Evolutionary conservation across 306 rosid genomes (phyloP).

Genomic region (Ormosia emarginata): DNA sequence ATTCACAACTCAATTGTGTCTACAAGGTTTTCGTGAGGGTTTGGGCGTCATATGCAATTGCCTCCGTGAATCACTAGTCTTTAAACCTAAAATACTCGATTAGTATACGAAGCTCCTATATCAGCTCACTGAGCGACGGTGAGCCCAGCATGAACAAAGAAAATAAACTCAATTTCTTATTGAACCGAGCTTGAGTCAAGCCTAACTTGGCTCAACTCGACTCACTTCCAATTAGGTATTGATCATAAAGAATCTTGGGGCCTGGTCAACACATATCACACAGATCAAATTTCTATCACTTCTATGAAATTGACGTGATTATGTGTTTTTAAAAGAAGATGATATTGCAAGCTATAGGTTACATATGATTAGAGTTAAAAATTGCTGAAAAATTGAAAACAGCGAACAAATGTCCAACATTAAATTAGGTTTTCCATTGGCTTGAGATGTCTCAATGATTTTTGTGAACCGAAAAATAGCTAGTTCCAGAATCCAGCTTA

Average conservation of each 20-base stretch:
- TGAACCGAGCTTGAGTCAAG: too few relatives aligned
- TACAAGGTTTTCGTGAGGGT: too few relatives aligned
- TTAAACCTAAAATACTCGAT: too few relatives aligned
- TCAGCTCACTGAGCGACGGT: too few relatives aligned
- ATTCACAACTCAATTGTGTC: too few relatives aligned
- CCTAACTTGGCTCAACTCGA: too few relatives aligned
- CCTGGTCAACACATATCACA: background rate
- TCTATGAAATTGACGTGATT: background rate
- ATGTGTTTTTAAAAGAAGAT: background rate
- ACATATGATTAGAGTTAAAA: background rate
- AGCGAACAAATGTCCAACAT: conserved; percentile 9
- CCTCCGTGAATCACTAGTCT: too few relatives aligned
- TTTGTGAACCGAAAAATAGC: background rate
- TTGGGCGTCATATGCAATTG: too few relatives aligned
- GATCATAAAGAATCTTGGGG: background rate
- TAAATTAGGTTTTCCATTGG: background rate
- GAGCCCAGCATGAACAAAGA: too few relatives aligned
- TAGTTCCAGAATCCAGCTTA: conserved; percentile 28
- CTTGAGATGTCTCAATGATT: background rate
- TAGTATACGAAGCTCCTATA: too few relatives aligned
- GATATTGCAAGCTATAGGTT: background rate
- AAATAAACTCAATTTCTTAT: too few relatives aligned
- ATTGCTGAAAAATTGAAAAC: background rate
- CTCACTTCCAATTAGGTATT: background rate
- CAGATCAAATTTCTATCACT: background rate